Percentiles rank a stretch among this genome's conserved stretches.
Conservation (phyloP, 2,329 filamentous ascomycete species). For the Aureobasidium sp. region DNA sequence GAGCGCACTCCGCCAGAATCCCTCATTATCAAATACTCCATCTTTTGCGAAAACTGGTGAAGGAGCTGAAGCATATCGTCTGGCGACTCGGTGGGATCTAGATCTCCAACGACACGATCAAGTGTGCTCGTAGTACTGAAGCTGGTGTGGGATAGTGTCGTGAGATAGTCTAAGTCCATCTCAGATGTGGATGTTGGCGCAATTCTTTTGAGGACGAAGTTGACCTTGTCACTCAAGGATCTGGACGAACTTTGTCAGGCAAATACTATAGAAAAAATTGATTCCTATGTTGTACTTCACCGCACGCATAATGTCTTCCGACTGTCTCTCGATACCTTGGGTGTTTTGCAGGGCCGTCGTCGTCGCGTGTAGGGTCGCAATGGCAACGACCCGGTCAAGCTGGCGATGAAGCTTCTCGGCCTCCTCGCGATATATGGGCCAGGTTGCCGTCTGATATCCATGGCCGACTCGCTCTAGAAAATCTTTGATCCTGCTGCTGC, state of each 20-base stretch:
- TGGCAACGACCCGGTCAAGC: background rate
- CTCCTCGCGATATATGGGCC: conserved; percentile 1
- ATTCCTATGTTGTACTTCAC: background rate
- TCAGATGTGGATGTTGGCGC: background rate
- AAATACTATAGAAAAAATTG: background rate
- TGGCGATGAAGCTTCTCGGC: background rate
- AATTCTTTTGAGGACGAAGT: background rate
- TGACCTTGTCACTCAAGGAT: background rate
- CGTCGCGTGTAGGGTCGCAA: background rate
- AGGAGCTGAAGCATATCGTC: background rate
- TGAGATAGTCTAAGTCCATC: background rate
- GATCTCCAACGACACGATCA: background rate
- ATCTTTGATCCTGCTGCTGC: background rate
- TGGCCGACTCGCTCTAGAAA: background rate
- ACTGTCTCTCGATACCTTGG: background rate
- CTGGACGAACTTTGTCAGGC: background rate
- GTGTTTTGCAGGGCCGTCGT: background rate
- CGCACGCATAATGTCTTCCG: background rate
- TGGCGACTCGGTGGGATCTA: background rate
- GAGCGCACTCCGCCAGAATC: background rate
- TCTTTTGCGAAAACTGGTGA: background rate
- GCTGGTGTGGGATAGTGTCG: background rate
- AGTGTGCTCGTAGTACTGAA: background rate
- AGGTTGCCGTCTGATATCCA: background rate
- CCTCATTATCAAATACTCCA: conserved; percentile 1